phyloP scores from a whole-genome alignment of 768 basidiomycete genomes.

The Serendipita indica region DNA sequence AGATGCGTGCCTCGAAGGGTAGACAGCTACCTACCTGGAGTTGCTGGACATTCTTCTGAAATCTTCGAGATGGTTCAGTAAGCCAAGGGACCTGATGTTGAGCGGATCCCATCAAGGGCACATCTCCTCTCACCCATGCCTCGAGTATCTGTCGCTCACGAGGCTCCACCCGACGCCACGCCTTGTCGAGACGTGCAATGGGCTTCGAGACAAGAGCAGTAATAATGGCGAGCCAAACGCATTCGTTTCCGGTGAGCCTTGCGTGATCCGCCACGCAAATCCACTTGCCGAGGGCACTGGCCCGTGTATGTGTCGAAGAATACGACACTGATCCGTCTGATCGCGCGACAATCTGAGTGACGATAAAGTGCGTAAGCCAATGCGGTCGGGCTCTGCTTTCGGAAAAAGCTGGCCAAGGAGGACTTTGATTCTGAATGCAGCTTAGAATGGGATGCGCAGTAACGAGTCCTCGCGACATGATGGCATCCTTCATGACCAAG shows the following conservation, averaged over 20 bases:
- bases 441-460: background rate
- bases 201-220: slow-evolving; percentile 58
- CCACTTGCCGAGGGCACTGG: slow-evolving; percentile 62
- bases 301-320: slow-evolving; percentile 44
- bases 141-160: slow-evolving; percentile 39
- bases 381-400: slow-evolving; percentile 60
- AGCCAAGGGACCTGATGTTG: background rate
- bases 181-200: slow-evolving; percentile 61
- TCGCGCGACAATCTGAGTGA: slow-evolving; percentile 54
- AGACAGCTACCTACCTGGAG: background rate
- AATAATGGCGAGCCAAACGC: slow-evolving; percentile 62
- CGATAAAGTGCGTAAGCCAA: slow-evolving; percentile 63
- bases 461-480: background rate
- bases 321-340: slow-evolving; percentile 28
- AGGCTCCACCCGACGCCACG: slow-evolving; percentile 60
- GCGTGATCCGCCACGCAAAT: slow-evolving; percentile 57
- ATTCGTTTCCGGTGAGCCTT: slow-evolving; percentile 58
- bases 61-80: background rate
- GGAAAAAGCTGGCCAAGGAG: slow-evolving; percentile 29
- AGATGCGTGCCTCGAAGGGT: background rate
- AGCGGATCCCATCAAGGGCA: slow-evolving; percentile 13
- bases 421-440: background rate
- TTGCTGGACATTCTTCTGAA: background rate
- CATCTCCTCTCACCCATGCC: slow-evolving; percentile 38
- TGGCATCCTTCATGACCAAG: background rate